phyloP scores from a whole-genome alignment of 2,329 filamentous ascomycete genomes.

The Stylonectria norvegica region DNA sequence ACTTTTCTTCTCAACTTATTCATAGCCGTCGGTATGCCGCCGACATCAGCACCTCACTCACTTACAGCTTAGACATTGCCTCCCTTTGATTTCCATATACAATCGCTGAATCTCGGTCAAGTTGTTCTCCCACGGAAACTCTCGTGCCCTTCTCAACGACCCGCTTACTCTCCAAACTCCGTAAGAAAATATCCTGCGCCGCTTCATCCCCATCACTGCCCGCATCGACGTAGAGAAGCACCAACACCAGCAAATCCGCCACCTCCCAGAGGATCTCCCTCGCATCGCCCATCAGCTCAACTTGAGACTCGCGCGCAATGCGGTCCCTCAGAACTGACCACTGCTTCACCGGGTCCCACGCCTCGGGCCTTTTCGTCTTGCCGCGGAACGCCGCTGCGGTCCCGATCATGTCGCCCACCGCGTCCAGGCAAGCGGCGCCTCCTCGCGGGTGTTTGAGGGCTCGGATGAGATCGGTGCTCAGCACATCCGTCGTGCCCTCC shows the following conservation, averaged over 20 bases:
- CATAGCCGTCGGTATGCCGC: constrained; percentile 1
- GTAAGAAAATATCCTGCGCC: constrained; percentile 37
- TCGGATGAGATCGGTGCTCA: constrained; percentile 52
- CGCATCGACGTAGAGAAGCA: constrained; percentile 43
- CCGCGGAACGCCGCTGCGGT: constrained; percentile 23
- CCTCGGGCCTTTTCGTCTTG: constrained; percentile 19
- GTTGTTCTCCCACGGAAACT: constrained; percentile 21
- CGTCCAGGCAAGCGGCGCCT: constrained; percentile 38
- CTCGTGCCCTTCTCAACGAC: constrained; percentile 16
- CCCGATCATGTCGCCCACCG: constrained; percentile 40
- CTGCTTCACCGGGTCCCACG: constrained; percentile 29
- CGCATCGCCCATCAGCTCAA: constrained; percentile 44
- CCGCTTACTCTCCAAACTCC: constrained; percentile 36
- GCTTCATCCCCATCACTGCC: constrained; percentile 34
- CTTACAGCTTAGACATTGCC: constrained; percentile 24
- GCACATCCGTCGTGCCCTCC: constrained; percentile 71
- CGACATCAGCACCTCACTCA: neutral
- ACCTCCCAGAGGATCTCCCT: constrained; percentile 42
- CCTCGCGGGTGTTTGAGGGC: constrained; percentile 44
- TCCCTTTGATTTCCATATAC: constrained; percentile 32
- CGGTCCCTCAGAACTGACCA: constrained; percentile 41
- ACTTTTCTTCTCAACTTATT: constrained; percentile 1
- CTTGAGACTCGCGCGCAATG: constrained; percentile 34
- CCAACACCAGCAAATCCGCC: constrained; percentile 42
- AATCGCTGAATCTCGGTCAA: constrained; percentile 32